Conservation (phyloP, 768 basidiomycete genomes). For the Phaeotremella fagi region DNA sequence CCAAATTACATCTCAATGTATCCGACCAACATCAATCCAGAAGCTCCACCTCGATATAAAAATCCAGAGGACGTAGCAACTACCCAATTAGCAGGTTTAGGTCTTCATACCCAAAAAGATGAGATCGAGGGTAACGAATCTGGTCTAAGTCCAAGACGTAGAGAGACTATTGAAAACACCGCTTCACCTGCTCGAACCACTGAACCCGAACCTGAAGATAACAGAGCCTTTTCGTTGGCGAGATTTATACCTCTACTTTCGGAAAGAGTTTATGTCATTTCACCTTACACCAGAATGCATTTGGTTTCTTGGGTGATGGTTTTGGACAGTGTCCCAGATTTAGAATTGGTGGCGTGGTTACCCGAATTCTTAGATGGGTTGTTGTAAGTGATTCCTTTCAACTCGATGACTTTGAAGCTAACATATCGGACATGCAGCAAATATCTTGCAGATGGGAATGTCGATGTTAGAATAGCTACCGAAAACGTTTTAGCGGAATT, state of each 20-base stretch:
- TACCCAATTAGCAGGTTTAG: constrained; percentile 12
- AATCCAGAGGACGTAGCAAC: background rate
- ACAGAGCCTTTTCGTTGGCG: constrained; percentile 80
- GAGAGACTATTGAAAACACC: constrained; percentile 29
- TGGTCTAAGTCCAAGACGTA: constrained; percentile 45
- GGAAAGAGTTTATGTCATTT: constrained; percentile 90
- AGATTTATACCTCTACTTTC: constrained; percentile 90
- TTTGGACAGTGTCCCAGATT: constrained; percentile 90
- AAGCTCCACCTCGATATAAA: constrained; percentile 8
- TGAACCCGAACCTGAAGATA: constrained; percentile 51
- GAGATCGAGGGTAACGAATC: constrained; percentile 37
- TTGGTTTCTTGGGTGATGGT: constrained; percentile 96
- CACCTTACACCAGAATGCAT: constrained; percentile 90
- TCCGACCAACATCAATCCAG: constrained; percentile 43
- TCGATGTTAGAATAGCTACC: constrained; percentile 86
- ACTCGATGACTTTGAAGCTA: no score
- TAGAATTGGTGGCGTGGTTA: constrained; percentile 89
- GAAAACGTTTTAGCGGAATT: constrained; percentile 85
- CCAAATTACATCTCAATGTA: constrained; percentile 88
- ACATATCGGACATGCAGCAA: constrained; percentile 55
- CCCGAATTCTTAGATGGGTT: constrained; percentile 93
- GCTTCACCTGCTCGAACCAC: constrained; percentile 39
- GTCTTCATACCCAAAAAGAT: constrained; percentile 51
- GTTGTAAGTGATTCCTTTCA: constrained; percentile 58
- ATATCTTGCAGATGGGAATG: constrained; percentile 90